phyloP scores from a whole-genome alignment of 352 stramenopile genomes.

The Phytophthora niederhauseri region DNA sequence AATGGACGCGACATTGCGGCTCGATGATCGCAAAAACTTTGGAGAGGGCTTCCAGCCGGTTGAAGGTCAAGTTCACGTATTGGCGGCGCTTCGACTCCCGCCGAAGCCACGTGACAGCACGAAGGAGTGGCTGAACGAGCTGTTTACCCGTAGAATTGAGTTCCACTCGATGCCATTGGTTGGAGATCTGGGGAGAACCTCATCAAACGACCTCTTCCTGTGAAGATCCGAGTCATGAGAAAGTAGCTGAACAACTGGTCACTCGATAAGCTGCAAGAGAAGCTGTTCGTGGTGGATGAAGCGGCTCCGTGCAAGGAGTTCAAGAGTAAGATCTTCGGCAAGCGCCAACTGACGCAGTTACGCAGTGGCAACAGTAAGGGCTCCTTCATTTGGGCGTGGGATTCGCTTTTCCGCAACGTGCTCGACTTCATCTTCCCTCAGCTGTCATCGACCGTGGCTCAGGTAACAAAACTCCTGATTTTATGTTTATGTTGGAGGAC shows the following conservation, averaged over 20 bases:
- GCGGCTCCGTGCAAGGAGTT: constrained; percentile 7
- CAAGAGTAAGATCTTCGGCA: constrained; percentile 11
- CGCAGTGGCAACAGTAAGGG: constrained; percentile 7
- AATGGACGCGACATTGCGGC: no score
- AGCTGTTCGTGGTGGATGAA: constrained; percentile 13
- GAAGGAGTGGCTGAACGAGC: neutral
- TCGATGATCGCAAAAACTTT: no score
- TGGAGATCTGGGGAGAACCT: constrained; percentile 1
- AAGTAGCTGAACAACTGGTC: no score
- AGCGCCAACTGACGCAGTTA: constrained; percentile 2
- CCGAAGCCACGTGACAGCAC: neutral
- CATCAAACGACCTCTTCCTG: constrained; percentile 9
- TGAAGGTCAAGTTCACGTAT: neutral
- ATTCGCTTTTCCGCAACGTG: constrained; percentile 17
- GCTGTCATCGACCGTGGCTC: constrained; percentile 19
- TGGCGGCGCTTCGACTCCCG: constrained; percentile 5
- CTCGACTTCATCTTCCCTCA: constrained; percentile 15
- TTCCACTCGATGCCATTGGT: neutral
- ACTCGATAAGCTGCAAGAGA: constrained; percentile 15
- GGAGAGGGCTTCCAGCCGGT: no score
- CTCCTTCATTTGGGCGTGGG: constrained; percentile 7
- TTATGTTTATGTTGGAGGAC: constrained; percentile 19
- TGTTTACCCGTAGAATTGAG: neutral
- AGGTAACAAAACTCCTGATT: constrained; percentile 15
- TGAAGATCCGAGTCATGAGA: constrained; percentile 9